Base-by-base conservation (phyloP, 306 rosid genomes). In the Astragalus membranaceus region DNA sequence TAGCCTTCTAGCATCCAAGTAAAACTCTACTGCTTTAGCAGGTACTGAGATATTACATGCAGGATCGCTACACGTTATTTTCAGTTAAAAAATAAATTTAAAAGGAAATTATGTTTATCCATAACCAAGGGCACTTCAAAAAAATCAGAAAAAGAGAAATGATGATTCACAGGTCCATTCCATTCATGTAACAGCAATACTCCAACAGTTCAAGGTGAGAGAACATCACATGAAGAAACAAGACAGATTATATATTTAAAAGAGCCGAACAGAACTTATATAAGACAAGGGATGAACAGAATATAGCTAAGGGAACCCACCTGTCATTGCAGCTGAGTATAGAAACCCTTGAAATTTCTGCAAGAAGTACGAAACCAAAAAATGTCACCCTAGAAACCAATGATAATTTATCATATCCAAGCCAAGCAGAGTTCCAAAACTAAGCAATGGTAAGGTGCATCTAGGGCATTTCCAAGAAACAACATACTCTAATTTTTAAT, bases 1-100 rank as follows among this genome's bases (percentile, higher is more conserved):
- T 36, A 76, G 49, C 81, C 87, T 91, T 85, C 99, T 84, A 39
- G 88, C 58, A 71, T 95, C 97, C 84, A 95, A 56, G 87, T 95
- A 95, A 58, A 81, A 48, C 72, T 91, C 93, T 44, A 81, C 41
- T 37, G 92, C 86, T 87, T 95, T 95, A 42, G 89, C 89, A 69
- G 97, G 97, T 63, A 91, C 99, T 91, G 85, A 57, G 65, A 57
- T 57, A 56, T 78, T 1, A 62, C 57, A 53, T 37, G 61, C 58
- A 79, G 61, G 13, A 48, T 8, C 62, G 46, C 47, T n/a, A 39
- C 36, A 55, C 63, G 30, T 26, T 41, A 63, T 64, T 52, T 16
- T 41, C 16, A 14, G 26, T 32, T 32, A 36, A 57, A 15, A 11
- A 58, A 7, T 11, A 32, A 7, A 42, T 12, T 20, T 51, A 62